Evolutionary conservation across 495 filamentous ascomycete species (phyloP), one percentile per base, ranked within the genome.

Genomic region (Trichocladium antarcticum): DNA sequence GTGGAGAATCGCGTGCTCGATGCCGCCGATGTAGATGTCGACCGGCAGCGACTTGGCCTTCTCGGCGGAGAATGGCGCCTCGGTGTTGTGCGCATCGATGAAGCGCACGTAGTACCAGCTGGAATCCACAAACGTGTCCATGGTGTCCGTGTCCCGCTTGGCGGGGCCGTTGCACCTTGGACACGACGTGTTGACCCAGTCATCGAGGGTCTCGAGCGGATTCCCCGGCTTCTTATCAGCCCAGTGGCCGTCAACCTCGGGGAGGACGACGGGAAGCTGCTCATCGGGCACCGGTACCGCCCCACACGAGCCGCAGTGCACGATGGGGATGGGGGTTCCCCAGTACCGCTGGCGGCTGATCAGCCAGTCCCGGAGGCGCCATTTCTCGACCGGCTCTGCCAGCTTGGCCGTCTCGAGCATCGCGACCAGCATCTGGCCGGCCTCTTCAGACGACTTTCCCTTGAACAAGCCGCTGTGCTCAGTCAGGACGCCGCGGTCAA

Each of bases 41-140:
- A 95, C 87, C 0, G 88, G 87, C 9, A 85, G 65, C 4, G 60
- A 51, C 27, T 76, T 72, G 14, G 76, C 82, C 10, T 68, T 61
- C 9, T 74, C 65, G 34, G 79, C 62, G 0, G 75, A 78, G 54
- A 93, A 81, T 0, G 77, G 84, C 11, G 60, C 60, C 11, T 74
- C 60, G 32, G 70, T 58, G 56, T 90, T 89, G 2, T 79, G 65
- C 1, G 83, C 63, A 53, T 90, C 84, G 32, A 81, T 61, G 58
- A 85, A 94, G 0, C 87, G 78, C 70, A 89, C 77, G 55, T 78
- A 93, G 61, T 95, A 95, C 88, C 88, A 95, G 37, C 85, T 90
- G 0, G 85, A 90, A 64, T 94, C 88, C 32, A 95, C 86, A 63
- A 95, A 95, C 0, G 88, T 95, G 62, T 95, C 88, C 88, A 95